Percentiles rank a stretch among this genome's conserved stretches.
Evolutionary conservation across 2,329 filamentous ascomycete species (phyloP).

Genomic region (Alternaria viburni): DNA sequence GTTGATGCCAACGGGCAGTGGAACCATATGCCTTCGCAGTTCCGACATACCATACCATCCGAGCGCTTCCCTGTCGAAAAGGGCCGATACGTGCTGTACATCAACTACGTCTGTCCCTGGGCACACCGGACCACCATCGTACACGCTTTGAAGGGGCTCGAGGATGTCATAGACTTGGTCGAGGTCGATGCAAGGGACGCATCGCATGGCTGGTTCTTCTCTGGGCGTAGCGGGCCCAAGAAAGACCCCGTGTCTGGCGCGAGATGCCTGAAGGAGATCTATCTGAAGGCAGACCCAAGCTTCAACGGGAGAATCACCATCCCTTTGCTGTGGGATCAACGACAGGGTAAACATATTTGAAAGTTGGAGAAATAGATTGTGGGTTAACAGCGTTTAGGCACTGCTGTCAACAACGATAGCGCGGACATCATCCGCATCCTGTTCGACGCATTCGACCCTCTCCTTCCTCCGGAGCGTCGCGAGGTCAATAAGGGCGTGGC

Average conservation of each 20-base stretch:
- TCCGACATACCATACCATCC: constrained; percentile 63
- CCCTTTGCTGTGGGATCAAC: constrained; percentile 76
- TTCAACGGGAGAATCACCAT: constrained; percentile 72
- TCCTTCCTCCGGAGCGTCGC: constrained; percentile 57
- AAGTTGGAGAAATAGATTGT: neutral
- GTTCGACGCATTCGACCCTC: constrained; percentile 39
- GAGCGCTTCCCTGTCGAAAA: constrained; percentile 64
- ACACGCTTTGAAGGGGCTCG: constrained; percentile 58
- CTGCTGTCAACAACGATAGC: constrained; percentile 46
- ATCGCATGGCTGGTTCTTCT: constrained; percentile 43
- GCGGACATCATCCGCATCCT: constrained; percentile 45
- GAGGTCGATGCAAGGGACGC: constrained; percentile 47
- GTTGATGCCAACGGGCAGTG: constrained; percentile 58
- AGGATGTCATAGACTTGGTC: constrained; percentile 57
- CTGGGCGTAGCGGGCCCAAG: constrained; percentile 32
- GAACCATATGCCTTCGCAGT: constrained; percentile 59
- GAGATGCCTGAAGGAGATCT: constrained; percentile 65
- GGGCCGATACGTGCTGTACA: constrained; percentile 67
- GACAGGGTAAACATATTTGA: constrained; percentile 47
- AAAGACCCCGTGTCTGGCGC: constrained; percentile 40
- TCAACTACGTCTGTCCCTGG: constrained; percentile 69
- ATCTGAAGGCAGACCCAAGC: constrained; percentile 69
- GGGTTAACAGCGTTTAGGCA: constrained; percentile 26
- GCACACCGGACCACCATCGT: constrained; percentile 60
- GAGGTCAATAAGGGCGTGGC: constrained; percentile 60